Evolutionary conservation across 73 alveolate genomes (phyloP).

Genomic region (Tetrahymena elliotti): DNA sequence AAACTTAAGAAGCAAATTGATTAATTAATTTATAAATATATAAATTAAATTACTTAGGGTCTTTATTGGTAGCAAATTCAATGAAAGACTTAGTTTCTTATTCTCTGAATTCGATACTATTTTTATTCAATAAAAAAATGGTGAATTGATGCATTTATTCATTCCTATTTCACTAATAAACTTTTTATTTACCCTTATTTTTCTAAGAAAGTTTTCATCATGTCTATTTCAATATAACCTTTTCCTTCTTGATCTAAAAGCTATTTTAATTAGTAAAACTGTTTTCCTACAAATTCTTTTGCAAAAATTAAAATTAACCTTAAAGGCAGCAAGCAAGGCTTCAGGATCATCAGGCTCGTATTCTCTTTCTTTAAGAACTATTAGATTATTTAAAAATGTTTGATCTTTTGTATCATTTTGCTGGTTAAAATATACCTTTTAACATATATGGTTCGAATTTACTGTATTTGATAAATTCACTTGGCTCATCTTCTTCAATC

Average conservation of each 20-base stretch:
- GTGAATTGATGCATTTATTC: background rate
- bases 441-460: constrained; percentile 40
- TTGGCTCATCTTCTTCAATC: constrained; percentile 40
- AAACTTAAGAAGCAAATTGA: too few relatives aligned
- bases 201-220: background rate
- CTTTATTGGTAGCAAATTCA: constrained; percentile 36
- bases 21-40: too few relatives aligned
- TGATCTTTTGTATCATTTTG: background rate
- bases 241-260: constrained; percentile 24
- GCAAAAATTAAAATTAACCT: background rate
- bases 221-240: constrained; percentile 36
- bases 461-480: constrained; percentile 22
- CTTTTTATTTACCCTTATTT: background rate
- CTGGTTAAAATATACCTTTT: background rate
- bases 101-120: constrained; percentile 18
- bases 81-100: constrained; percentile 7
- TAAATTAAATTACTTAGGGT: constrained; percentile 28
- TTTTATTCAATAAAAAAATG: background rate
- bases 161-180: too few relatives aligned
- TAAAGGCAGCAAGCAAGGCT: constrained; percentile 37
- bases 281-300: background rate
- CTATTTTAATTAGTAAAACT: background rate
- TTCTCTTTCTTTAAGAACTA: constrained; percentile 24
- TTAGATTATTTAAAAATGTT: background rate
- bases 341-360: constrained; percentile 41